Evolutionary conservation across 352 stramenopile genomes (phyloP), one percentile per base, ranked within the genome.

Genomic region (Albugo candida): DNA sequence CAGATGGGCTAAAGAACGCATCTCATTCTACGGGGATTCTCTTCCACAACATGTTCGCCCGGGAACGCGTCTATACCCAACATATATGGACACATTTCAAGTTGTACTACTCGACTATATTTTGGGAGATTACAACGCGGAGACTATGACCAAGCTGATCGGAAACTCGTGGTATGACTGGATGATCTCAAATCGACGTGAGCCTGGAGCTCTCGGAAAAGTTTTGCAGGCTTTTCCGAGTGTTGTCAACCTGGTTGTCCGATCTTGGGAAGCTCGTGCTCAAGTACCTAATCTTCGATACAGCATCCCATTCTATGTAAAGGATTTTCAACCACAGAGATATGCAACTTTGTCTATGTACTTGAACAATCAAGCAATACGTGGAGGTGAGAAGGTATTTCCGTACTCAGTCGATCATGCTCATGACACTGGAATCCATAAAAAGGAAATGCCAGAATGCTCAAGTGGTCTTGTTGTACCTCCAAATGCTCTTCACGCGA

Each of bases 1-100:
- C 21, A 68, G 70, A 16, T 85, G 68, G 66, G 47, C 49, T 13
- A 85, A 85, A 47, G 70, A 82, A 52, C 65, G 65, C 17, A 51
- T 77, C 12, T 65, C 81, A 36, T 53, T 67, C 38, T 38, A 82
- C 2, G 50, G 70, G 27, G 56, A 81, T 46, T 56, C 59, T 12
- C 55, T 67, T 16, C 41, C 47, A 14, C 49, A 53, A 4, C 36
- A 53, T 31, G 61, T 84, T 20, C 56, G 57, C 13, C 68, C 68
- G 5, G 58, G 59, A 17, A 70, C 69, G 13, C 17, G 44, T 12
- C 49, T 64, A 36, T 84, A 82, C 47, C 67, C 67, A 21, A 78
- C 63, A 17, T 82, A 69, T 65, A 54, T 66, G 51, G 55, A 66
- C 38, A 59, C 49, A 13, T 82, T 76, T 53, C 63, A 84, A 45